Evolutionary conservation across 1,284 basidiomycete genomes (phyloP).

Genomic region (Ceratobasidium sp.): DNA sequence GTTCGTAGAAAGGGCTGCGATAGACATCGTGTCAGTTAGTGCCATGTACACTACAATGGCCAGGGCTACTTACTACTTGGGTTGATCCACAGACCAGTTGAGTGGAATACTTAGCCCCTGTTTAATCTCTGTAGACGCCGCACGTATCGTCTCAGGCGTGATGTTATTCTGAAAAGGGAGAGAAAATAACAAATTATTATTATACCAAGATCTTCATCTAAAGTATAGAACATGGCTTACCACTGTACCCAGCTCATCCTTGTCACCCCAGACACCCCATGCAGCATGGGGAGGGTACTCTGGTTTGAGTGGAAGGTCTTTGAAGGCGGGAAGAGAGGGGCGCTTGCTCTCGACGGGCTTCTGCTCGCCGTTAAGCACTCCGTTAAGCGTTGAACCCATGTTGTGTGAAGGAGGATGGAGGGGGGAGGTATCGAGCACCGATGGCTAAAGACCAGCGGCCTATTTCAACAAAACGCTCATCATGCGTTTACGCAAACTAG

Average conservation of each 20-base stretch:
- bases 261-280: slow-evolving; percentile 51
- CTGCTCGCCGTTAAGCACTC: not conserved
- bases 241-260: slow-evolving; percentile 51
- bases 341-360: not conserved
- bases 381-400: not conserved
- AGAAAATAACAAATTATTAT: not conserved
- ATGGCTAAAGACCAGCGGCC: not conserved
- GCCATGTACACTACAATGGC: not conserved
- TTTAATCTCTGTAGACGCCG: slow-evolving; percentile 26
- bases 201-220: not conserved
- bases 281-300: slow-evolving; percentile 44
- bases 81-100: slow-evolving; percentile 41
- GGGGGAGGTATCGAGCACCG: no score
- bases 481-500: not conserved
- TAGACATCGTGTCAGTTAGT: not conserved
- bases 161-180: slow-evolving; percentile 47
- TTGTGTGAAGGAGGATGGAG: not conserved
- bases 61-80: slow-evolving; percentile 22
- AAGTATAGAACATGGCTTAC: not conserved
- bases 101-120: slow-evolving; percentile 34
- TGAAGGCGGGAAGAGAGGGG: slow-evolving; percentile 23
- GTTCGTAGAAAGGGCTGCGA: slow-evolving; percentile 21
- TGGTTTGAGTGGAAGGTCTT: slow-evolving; percentile 35
- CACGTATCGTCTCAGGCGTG: slow-evolving; percentile 45
- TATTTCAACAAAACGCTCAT: not conserved